Base-by-base conservation (phyloP, 441 rosid genomes). In the Theobroma grandiflorum region DNA sequence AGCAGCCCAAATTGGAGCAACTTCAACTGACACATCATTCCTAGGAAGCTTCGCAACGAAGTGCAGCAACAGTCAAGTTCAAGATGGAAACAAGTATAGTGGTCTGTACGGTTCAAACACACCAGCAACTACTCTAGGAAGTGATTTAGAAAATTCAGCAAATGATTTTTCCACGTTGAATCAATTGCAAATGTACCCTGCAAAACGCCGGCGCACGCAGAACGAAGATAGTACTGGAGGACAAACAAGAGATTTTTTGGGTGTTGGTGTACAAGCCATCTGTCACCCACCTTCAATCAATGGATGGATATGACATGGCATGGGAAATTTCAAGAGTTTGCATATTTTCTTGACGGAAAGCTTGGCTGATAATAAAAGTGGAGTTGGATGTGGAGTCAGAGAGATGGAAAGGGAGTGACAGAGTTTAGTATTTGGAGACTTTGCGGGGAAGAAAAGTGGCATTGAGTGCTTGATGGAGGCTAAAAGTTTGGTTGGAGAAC, bases 231-330 rank as follows among this genome's bases (percentile, higher is more conserved):
- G 76, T 61, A 10, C 31, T 0, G 85, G 82, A 62, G 99, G 96
- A 84, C 88, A 93, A 85, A 95, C 99, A 20, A 92, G 99, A 78
- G 99, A 96, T 72, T 96, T 96, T 77, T 90, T 96, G 52, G 98
- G 99, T 63, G 98, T 95, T 37, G 98, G 97, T 67, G 89, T 86
- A 35, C 92, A 85, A 80, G 77, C 92, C 63, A 81, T 88, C 58
- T 86, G 89, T 66, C 91, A 89, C 76, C 93, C 94, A 66, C 79
- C 97, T 75, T 84, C 99, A 62, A 92, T 92, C 84, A 88, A 90
- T 87, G 96, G 97, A 71, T 94, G 97, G 98, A 91, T 88, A 77
- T 92, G 86, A 94, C 45, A 12, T 33, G 16, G 50, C 8, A 81
- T 26, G 45, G 53, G 70, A 78, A 42, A 67, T 59, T 45, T 65